Evolutionary conservation across 768 basidiomycete genomes (phyloP).

Genomic region (Kwoniella botswanensis): DNA sequence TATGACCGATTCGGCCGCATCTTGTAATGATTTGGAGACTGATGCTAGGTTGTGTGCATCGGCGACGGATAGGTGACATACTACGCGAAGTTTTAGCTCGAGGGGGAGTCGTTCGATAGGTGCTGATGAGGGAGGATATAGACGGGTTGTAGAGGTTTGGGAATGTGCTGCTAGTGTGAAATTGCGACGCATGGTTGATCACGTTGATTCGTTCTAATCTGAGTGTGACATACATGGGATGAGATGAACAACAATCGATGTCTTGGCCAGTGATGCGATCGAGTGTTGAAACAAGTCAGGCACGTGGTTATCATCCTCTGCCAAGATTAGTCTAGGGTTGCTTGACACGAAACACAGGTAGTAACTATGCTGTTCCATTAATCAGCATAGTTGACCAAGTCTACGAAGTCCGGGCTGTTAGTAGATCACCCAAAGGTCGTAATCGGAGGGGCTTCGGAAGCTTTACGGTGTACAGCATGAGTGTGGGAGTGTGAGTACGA

Average conservation of each 20-base stretch:
- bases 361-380: too few relatives aligned
- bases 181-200: neutral
- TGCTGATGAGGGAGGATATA: neutral
- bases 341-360: too few relatives aligned
- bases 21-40: neutral
- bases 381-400: too few relatives aligned
- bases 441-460: too few relatives aligned
- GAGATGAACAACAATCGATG: too few relatives aligned
- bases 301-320: neutral
- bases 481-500: too few relatives aligned
- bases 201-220: too few relatives aligned
- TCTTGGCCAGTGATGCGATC: neutral
- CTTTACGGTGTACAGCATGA: too few relatives aligned
- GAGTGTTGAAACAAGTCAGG: neutral
- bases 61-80: neutral
- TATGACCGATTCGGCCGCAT: conserved; percentile 16
- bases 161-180: neutral
- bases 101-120: conserved; percentile 20
- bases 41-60: neutral
- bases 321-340: too few relatives aligned
- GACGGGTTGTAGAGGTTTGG: neutral
- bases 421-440: too few relatives aligned
- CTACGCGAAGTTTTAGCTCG: conserved; percentile 19
- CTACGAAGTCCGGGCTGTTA: too few relatives aligned
- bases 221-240: too few relatives aligned